phyloP scores from a whole-genome alignment of 1,139 yeast species.

The Geotrichum histeridarum region DNA sequence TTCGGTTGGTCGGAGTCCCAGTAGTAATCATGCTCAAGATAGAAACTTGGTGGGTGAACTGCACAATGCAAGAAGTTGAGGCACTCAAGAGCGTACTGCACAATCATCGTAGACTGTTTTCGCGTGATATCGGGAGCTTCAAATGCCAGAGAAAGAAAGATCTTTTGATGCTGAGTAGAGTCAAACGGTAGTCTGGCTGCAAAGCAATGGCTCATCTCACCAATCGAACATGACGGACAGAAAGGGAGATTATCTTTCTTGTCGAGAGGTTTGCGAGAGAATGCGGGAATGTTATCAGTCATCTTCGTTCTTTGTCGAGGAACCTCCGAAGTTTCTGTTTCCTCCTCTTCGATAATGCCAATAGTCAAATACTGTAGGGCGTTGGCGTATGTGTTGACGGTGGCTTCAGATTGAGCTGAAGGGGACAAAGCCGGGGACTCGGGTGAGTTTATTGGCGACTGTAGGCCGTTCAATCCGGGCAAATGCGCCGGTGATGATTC shows the following conservation, averaged over 20 bases:
- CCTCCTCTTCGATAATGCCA: conserved; percentile 18
- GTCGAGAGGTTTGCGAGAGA: conserved; percentile 17
- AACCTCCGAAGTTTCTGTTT: not conserved
- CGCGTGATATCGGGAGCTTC: conserved; percentile 21
- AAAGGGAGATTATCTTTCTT: conserved; percentile 13
- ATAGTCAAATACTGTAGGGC: conserved; percentile 18
- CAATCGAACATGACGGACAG: conserved; percentile 21
- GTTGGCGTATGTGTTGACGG: conserved; percentile 18
- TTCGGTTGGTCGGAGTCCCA: conserved; percentile 21
- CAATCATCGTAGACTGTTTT: conserved; percentile 15
- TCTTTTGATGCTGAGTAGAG: conserved; percentile 13
- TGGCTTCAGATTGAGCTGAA: not conserved
- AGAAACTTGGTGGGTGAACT: conserved; percentile 21
- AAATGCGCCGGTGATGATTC: not conserved
- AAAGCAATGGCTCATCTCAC: conserved; percentile 21
- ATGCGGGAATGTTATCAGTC: conserved; percentile 16
- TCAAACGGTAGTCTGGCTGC: conserved; percentile 20
- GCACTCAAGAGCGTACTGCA: conserved; percentile 17
- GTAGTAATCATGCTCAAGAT: conserved; percentile 21
- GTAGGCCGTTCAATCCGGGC: conserved; percentile 1
- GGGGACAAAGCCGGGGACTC: conserved; percentile 7
- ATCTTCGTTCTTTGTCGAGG: conserved; percentile 3
- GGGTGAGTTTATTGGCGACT: conserved; percentile 6
- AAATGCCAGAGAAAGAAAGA: conserved; percentile 17
- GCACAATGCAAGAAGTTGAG: conserved; percentile 21